phyloP scores from a whole-genome alignment of 139 green algal genomes.

The Chlamydomonas sphaeroides region DNA sequence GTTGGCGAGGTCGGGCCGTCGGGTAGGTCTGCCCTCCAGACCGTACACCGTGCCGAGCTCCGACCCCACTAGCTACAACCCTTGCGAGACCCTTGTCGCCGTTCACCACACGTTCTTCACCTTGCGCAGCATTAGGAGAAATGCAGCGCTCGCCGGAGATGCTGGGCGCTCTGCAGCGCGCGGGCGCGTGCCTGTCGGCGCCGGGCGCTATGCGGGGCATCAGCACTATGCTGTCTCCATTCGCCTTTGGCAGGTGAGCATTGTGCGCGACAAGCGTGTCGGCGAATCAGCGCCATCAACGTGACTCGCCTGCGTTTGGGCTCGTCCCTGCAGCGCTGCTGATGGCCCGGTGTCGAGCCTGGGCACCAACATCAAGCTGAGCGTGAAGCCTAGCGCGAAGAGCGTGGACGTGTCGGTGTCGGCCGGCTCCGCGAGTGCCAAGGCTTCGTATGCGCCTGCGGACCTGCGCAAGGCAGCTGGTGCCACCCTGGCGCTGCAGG shows the following conservation, averaged over 20 bases:
- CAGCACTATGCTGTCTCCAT: conserved; percentile 27
- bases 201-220: no score
- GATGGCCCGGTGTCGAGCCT: conserved; percentile 27
- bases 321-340: background rate
- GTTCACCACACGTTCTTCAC: no score
- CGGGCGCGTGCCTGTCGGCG: no score
- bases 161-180: no score
- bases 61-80: no score
- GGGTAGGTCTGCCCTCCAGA: no score
- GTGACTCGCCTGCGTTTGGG: no score
- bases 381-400: conserved; percentile 49
- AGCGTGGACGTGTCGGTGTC: conserved; percentile 53
- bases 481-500: conserved; percentile 43
- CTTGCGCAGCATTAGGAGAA: no score
- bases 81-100: no score
- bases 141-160: no score
- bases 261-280: background rate
- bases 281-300: background rate
- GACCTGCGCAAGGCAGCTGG: conserved; percentile 51
- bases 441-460: conserved; percentile 36
- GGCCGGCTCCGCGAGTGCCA: conserved; percentile 41
- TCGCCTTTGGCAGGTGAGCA: conserved; percentile 19
- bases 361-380: conserved; percentile 46
- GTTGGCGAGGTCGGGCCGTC: no score
- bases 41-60: no score